Base-by-base conservation (phyloP, 371 early-diverging fungal genomes). In the Synchytrium microbalum region DNA sequence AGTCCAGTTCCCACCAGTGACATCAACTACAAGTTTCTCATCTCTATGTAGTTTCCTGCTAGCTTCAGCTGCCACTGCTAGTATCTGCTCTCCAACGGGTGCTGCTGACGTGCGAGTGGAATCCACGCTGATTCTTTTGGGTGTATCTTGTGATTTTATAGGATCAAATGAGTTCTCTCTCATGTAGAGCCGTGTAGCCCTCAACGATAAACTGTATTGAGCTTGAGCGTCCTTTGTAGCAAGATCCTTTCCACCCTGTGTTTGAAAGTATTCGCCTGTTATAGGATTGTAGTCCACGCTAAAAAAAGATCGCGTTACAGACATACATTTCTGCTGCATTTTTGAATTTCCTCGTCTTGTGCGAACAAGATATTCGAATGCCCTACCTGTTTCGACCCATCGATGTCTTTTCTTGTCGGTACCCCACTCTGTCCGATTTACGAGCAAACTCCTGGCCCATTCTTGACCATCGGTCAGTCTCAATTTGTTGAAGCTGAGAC, bases 151-250 rank as follows among this genome's bases (percentile, higher is more conserved):
- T 57, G 75, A 78, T 14, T 58, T 54, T 13, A 72, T 53, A 0
- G 78, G 78, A 58, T 77, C 72, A 54, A 75, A 77, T 1, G 72
- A 71, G 69, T 77, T 77, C 66, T 73, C 69, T 53, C 69, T 68
- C 13, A 72, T 62, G 64, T 77, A 77, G 16, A 75, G 64, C 29
- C 64, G 60, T 5, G 75, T 68, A 16, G 78, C 70, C 5, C 78
- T 51, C 23, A 51, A 51, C 51, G 14, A 51, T 23, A 23, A 51
- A 14, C 14, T 51, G 14, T 51, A 14, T 51, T 14, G 1, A 51
- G 19, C 24, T 38, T 65, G 31, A 27, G 29, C 29, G 29, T 38
- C 14, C 60, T 24, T 66, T 73, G 73, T 65, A 69, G 63, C 8
- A 69, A 65, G n/a, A n/a, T n/a, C n/a, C 54, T 72, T 65, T 13